phyloP scores from a whole-genome alignment of 768 basidiomycete genomes.

The Leccinum barrowsii region DNA sequence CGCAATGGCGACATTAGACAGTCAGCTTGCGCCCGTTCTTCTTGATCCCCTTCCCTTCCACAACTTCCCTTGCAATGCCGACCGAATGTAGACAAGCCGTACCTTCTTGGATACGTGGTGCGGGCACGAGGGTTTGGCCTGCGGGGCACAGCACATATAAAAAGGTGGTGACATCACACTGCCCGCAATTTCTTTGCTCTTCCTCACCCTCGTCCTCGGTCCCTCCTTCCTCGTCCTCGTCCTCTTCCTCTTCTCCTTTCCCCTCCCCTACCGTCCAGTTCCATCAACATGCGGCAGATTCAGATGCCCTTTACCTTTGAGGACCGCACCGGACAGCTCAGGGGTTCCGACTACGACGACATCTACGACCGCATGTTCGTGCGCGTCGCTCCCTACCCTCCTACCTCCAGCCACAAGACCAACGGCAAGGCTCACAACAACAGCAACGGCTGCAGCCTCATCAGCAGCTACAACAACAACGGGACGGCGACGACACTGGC shows the following conservation, averaged over 20 bases:
- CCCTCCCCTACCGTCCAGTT: not conserved
- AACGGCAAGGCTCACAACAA: not conserved
- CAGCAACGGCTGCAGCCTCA: not conserved
- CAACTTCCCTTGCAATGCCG: not conserved
- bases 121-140: constrained; percentile 4
- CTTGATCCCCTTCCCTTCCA: not conserved
- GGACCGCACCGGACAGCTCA: constrained; percentile 58
- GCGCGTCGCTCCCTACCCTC: constrained; percentile 52
- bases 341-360: constrained; percentile 67
- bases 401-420: constrained; percentile 17
- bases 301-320: constrained; percentile 58
- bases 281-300: constrained; percentile 11
- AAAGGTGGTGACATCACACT: not conserved
- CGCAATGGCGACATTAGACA: constrained; percentile 21
- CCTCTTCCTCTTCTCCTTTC: not conserved
- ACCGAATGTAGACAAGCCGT: constrained; percentile 18
- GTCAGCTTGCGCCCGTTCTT: constrained; percentile 22
- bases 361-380: constrained; percentile 75
- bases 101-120: constrained; percentile 9
- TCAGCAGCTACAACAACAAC: not conserved
- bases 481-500: constrained; percentile 37
- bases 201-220: not conserved
- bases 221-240: not conserved
- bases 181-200: not conserved
- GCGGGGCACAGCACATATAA: constrained; percentile 25